These are phyloP conservation scores for Lepidium sativum DNA, from an alignment of 345 rosid genomes.

Conservation along the genomic window DNA sequence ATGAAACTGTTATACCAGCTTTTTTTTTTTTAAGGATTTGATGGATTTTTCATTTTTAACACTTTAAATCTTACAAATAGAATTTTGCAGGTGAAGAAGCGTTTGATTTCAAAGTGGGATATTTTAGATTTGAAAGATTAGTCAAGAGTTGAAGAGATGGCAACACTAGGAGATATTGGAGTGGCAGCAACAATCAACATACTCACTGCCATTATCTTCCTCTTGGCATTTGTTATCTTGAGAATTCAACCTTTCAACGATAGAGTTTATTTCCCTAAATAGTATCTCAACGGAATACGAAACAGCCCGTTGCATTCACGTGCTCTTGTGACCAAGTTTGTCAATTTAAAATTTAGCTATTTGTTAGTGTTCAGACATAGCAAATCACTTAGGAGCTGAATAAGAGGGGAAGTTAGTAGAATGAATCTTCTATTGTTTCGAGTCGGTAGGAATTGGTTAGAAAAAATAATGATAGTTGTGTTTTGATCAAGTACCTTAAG, in stretches of 20 bases:
- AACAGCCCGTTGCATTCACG: slow-evolving; percentile 57
- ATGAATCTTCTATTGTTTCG: no score
- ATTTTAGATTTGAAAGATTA: neutral
- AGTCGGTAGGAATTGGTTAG: no score
- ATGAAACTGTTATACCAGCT: neutral
- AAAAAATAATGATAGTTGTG: no score
- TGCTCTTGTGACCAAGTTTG: slow-evolving; percentile 55
- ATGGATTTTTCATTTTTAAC: neutral
- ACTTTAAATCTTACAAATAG: neutral
- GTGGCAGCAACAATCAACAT: slow-evolving; percentile 76
- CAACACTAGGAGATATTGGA: slow-evolving; percentile 74
- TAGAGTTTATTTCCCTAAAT: slow-evolving; percentile 88
- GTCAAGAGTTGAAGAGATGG: slow-evolving; percentile 43
- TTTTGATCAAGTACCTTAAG: no score
- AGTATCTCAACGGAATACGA: slow-evolving; percentile 87
- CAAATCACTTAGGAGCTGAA: no score
- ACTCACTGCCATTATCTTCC: slow-evolving; percentile 62
- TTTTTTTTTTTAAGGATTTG: neutral
- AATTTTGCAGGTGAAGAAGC: slow-evolving; percentile 12
- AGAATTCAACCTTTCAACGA: slow-evolving; percentile 95
- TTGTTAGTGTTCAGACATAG: no score
- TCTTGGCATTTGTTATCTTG: slow-evolving; percentile 76
- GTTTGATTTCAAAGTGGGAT: neutral
- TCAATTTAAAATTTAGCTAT: slow-evolving; percentile 57
- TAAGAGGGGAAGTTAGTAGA: no score